Percentiles rank a stretch among this genome's conserved stretches.
These are phyloP conservation scores for Cercophora scortea DNA, from an alignment of 495 filamentous ascomycete genomes.

Conservation along the genomic window DNA sequence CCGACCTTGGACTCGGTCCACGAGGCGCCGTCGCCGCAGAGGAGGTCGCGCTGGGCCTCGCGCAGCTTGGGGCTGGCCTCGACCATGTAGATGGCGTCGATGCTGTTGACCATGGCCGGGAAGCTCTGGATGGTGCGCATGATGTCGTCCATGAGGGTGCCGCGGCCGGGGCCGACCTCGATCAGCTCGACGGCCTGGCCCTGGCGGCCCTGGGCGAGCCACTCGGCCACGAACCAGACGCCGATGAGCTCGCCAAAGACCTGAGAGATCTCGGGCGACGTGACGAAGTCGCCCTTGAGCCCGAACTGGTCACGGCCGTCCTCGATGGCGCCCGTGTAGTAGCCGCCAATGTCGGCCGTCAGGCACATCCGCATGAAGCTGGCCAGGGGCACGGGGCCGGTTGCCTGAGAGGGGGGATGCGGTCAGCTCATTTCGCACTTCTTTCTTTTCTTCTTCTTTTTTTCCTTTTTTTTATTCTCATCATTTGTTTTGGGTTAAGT, in stretches of 20 bases:
- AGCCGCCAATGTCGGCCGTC: slow-evolving; percentile 82
- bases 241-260: slow-evolving; percentile 92
- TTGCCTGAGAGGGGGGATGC: slow-evolving; percentile 39
- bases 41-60: slow-evolving; percentile 65
- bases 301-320: slow-evolving; percentile 77
- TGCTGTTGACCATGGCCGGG: slow-evolving; percentile 62
- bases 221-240: slow-evolving; percentile 91
- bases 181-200: slow-evolving; percentile 72
- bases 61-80: slow-evolving; percentile 76
- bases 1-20: slow-evolving; percentile 70
- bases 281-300: slow-evolving; percentile 86
- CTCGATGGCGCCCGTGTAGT: slow-evolving; percentile 71
- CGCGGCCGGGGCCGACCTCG: slow-evolving; percentile 89
- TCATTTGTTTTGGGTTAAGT: background rate
- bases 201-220: slow-evolving; percentile 78
- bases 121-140: slow-evolving; percentile 83
- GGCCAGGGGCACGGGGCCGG: slow-evolving; percentile 85
- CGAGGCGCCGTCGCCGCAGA: slow-evolving; percentile 67
- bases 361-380: slow-evolving; percentile 98
- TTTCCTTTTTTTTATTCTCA: background rate
- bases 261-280: slow-evolving; percentile 94
- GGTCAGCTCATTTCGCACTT: no score
- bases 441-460: no score
- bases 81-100: slow-evolving; percentile 83
- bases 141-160: slow-evolving; percentile 96